Conservation (phyloP, 2,329 filamentous ascomycete species). For the Pseudogymnoascus sp. region DNA sequence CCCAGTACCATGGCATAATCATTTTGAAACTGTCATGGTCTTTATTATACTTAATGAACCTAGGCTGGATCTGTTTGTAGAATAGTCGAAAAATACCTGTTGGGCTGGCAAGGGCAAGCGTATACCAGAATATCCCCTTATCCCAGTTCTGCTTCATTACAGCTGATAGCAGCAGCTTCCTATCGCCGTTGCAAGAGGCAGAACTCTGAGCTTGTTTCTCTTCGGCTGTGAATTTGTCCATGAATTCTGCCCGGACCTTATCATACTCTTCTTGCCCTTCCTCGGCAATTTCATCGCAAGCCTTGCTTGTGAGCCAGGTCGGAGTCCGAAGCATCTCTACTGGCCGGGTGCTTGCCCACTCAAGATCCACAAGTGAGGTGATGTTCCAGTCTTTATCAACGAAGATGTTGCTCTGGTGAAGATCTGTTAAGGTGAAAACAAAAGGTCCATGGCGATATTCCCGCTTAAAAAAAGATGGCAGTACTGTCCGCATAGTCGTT, state of each 20-base stretch:
- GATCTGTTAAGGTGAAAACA: slow-evolving; percentile 31
- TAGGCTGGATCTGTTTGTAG: slow-evolving; percentile 20
- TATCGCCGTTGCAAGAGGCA: slow-evolving; percentile 13
- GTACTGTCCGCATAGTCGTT: slow-evolving; percentile 28
- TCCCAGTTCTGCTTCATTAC: slow-evolving; percentile 18
- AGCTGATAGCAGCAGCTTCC: not conserved
- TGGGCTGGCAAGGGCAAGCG: slow-evolving; percentile 20
- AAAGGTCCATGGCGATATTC: slow-evolving; percentile 29
- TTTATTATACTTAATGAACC: slow-evolving; percentile 12
- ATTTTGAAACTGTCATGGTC: too few species aligned
- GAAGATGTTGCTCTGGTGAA: slow-evolving; percentile 35
- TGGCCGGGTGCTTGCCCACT: slow-evolving; percentile 29
- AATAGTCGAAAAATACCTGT: slow-evolving; percentile 23
- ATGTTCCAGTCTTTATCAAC: slow-evolving; percentile 32
- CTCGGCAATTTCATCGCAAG: slow-evolving; percentile 15
- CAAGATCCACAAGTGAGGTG: slow-evolving; percentile 29
- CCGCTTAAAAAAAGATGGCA: slow-evolving; percentile 20
- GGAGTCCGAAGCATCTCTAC: slow-evolving; percentile 28
- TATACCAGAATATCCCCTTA: slow-evolving; percentile 24
- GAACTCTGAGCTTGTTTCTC: slow-evolving; percentile 12
- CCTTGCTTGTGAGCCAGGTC: slow-evolving; percentile 26
- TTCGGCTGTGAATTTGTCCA: slow-evolving; percentile 18
- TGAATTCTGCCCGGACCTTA: slow-evolving; percentile 18
- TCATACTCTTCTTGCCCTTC: slow-evolving; percentile 17
- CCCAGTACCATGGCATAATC: too few species aligned